Evolutionary conservation across 2,329 filamentous ascomycete genomes (phyloP).

Genomic region (Paecilomyces variotii): DNA sequence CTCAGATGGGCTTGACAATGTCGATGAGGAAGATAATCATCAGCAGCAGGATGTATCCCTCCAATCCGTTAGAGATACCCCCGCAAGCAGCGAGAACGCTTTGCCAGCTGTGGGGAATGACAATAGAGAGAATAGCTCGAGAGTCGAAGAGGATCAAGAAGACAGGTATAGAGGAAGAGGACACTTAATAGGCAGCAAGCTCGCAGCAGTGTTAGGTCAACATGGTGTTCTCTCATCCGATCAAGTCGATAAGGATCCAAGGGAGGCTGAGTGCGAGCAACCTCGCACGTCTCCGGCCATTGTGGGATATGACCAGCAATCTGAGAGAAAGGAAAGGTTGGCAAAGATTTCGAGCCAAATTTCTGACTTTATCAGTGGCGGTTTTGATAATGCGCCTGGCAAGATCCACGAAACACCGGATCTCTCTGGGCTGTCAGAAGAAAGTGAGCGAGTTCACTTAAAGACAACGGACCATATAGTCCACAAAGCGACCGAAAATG

Average conservation of each 20-base stretch:
- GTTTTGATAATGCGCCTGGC: not conserved
- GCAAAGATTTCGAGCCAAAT: constrained; percentile 11
- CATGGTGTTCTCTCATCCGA: not conserved
- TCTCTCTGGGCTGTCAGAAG: not conserved
- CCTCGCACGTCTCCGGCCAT: not conserved
- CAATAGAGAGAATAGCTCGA: not conserved
- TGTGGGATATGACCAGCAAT: not conserved
- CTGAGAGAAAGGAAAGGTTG: not conserved
- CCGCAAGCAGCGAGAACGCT: not conserved
- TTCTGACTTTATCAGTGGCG: constrained; percentile 7
- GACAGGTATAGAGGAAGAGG: not conserved
- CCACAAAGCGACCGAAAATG: not conserved
- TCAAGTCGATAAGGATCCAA: not conserved
- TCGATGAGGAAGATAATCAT: not conserved
- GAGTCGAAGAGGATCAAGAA: not conserved
- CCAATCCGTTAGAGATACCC: not conserved
- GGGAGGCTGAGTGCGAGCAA: not conserved
- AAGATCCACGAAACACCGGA: not conserved
- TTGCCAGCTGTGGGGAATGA: not conserved
- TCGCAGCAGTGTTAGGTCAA: not conserved
- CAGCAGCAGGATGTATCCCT: not conserved
- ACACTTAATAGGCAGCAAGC: not conserved
- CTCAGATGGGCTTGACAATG: not conserved
- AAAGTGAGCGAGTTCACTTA: not conserved
- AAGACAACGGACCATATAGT: not conserved